phyloP scores from a whole-genome alignment of 352 stramenopile genomes.

The Albugo laibachii region DNA sequence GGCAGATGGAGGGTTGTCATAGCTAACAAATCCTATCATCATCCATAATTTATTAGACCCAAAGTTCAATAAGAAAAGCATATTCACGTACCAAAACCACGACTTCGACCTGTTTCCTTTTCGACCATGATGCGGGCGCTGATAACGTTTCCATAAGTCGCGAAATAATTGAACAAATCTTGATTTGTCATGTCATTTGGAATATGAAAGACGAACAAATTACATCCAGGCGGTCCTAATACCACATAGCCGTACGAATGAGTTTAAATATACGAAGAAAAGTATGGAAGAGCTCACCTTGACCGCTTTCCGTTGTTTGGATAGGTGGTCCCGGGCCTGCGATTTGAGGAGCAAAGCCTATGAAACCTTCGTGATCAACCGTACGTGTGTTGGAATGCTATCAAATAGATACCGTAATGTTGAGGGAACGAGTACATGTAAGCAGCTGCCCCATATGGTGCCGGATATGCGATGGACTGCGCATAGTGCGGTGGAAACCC shows the following conservation, averaged over 20 bases:
- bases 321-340: conserved; percentile 70
- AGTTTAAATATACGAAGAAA: conserved; percentile 10
- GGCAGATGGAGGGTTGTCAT: conserved; percentile 83
- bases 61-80: not conserved
- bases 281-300: conserved; percentile 25
- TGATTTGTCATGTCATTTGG: conserved; percentile 94
- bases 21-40: conserved; percentile 88
- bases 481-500: conserved; percentile 57
- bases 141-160: conserved; percentile 88
- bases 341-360: conserved; percentile 68
- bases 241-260: conserved; percentile 7
- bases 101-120: conserved; percentile 87
- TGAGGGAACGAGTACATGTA: conserved; percentile 80
- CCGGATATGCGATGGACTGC: conserved; percentile 55
- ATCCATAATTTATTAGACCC: conserved; percentile 1
- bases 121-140: conserved; percentile 94
- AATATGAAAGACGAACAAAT: conserved; percentile 98
- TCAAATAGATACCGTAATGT: conserved; percentile 41
- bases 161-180: conserved; percentile 94
- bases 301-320: conserved; percentile 71
- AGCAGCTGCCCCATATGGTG: conserved; percentile 38
- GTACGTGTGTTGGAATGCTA: not conserved
- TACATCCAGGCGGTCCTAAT: conserved; percentile 85
- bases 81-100: conserved; percentile 73
- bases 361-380: not conserved